These are phyloP conservation scores for Nothophoma quercina DNA, from an alignment of 2,329 filamentous ascomycete species.

Conservation along the genomic window DNA sequence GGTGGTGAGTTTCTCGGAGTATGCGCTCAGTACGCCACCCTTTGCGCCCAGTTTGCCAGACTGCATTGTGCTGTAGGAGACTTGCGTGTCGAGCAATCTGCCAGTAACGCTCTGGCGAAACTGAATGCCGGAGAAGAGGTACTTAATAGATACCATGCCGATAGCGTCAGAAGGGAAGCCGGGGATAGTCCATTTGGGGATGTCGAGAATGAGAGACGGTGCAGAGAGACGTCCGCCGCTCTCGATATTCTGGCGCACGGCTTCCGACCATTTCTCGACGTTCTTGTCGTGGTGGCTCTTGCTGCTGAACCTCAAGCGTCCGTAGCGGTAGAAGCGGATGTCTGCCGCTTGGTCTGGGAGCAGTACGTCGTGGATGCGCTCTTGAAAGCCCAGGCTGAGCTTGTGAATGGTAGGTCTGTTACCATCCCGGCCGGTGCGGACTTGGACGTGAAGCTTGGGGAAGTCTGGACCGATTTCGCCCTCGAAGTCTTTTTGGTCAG, in stretches of 20 bases:
- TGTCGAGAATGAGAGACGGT: conserved; percentile 33
- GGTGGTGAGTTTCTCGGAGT: conserved; percentile 12
- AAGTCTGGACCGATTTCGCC: conserved; percentile 21
- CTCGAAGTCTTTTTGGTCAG: conserved; percentile 18
- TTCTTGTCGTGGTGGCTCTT: conserved; percentile 18
- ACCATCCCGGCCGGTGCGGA: conserved; percentile 25
- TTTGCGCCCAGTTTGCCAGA: conserved; percentile 40
- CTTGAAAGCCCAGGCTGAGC: conserved; percentile 31
- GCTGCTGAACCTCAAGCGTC: conserved; percentile 24
- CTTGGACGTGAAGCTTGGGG: conserved; percentile 34
- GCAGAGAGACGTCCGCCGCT: conserved; percentile 40
- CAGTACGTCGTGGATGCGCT: conserved; percentile 37
- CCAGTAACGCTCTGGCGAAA: conserved; percentile 36
- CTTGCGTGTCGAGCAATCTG: conserved; percentile 13
- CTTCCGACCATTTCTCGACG: conserved; percentile 27
- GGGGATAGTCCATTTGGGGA: conserved; percentile 41
- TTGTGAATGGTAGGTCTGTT: conserved; percentile 26
- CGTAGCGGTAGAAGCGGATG: conserved; percentile 34
- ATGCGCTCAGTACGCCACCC: conserved; percentile 27
- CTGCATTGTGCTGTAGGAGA: conserved; percentile 34
- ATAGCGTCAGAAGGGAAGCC: conserved; percentile 16
- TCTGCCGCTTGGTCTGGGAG: conserved; percentile 41
- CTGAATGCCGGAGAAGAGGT: conserved; percentile 40
- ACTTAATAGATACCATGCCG: conserved; percentile 26
- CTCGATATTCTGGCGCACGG: conserved; percentile 33